Evolutionary conservation across 805 yeast genomes (phyloP), one percentile per base, ranked within the genome.

Genomic region (Teunomyces funiuensis): DNA sequence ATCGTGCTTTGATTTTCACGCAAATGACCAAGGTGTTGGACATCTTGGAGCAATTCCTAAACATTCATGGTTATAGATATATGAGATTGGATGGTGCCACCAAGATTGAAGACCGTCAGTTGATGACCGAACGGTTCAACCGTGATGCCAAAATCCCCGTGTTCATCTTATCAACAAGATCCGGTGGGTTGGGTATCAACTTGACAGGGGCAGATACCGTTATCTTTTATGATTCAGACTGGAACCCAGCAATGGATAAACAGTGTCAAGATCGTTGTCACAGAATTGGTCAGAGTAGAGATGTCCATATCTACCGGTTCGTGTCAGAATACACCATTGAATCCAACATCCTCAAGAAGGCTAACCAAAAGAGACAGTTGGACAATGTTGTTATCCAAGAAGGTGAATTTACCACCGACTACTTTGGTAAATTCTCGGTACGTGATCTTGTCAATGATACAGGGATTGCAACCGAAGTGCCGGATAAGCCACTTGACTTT

Each of bases 181-280:
- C 99, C 2, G 99, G 99, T 62, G 99, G 99, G 27, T 73, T 95
- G 52, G 99, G 99, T 60, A 93, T 93, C 61, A 93, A 93, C 57
- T 69, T 93, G 50, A 93, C 99, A 0, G 99, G 98, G 58, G 99
- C 99, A 0, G 99, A 93, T 57, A 93, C 99, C 0, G 99, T 93
- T 33, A 88, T 93, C 6, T 95, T 93, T 66, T 93, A 95, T 61
- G 99, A 93, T 64, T 88, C 97, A 2, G 99, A 91, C 65, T 91
- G 99, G 99, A 93, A 93, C 59, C 99, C 99, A 2, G 96, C 98
- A 1, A 93, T 93, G 97, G 99, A 93, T 62, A 88, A 89, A 58
- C 99, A 93, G 65, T 93, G 99, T 67, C 99, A 93, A 65, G 99
- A 93, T 66, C 82, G 99, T 63, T 93, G 98, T 66, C 99, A 93